Evolutionary conservation across 768 basidiomycete genomes (phyloP).

Genomic region (Termitomyces sp.): DNA sequence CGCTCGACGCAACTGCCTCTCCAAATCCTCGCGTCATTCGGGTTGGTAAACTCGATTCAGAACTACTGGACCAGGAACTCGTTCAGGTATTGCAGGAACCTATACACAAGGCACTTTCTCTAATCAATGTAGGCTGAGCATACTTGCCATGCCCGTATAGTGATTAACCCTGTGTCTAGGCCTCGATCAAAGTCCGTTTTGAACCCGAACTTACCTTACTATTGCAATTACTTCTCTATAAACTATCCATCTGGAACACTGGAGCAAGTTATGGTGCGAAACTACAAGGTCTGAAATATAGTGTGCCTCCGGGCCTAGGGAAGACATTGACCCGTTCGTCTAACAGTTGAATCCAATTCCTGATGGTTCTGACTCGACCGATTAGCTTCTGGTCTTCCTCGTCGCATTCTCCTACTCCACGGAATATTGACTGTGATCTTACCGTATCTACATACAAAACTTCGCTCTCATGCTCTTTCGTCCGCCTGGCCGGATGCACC

Average conservation of each 20-base stretch:
- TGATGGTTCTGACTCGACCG: constrained; percentile 6
- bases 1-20: constrained; percentile 25
- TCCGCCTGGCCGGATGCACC: constrained; percentile 91
- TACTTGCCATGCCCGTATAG: neutral
- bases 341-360: constrained; percentile 6
- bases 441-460: constrained; percentile 73
- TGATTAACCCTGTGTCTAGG: constrained; percentile 30
- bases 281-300: constrained; percentile 73
- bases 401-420: constrained; percentile 57
- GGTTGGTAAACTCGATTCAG: constrained; percentile 89
- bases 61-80: constrained; percentile 86
- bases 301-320: constrained; percentile 20
- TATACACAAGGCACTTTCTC: constrained; percentile 62
- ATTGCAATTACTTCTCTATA: constrained; percentile 70
- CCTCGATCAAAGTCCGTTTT: constrained; percentile 51
- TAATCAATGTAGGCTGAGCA: constrained; percentile 49
- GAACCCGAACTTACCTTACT: constrained; percentile 72
- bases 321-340: constrained; percentile 31
- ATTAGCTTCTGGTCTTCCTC: constrained; percentile 63
- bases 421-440: constrained; percentile 66
- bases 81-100: constrained; percentile 78
- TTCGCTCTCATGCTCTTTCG: constrained; percentile 73
- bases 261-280: constrained; percentile 82
- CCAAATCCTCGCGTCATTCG: constrained; percentile 53
- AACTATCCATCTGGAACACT: constrained; percentile 75